These are phyloP conservation scores for Aspergillus nomiae DNA, from an alignment of 2,329 filamentous ascomycete genomes.

Conservation along the genomic window DNA sequence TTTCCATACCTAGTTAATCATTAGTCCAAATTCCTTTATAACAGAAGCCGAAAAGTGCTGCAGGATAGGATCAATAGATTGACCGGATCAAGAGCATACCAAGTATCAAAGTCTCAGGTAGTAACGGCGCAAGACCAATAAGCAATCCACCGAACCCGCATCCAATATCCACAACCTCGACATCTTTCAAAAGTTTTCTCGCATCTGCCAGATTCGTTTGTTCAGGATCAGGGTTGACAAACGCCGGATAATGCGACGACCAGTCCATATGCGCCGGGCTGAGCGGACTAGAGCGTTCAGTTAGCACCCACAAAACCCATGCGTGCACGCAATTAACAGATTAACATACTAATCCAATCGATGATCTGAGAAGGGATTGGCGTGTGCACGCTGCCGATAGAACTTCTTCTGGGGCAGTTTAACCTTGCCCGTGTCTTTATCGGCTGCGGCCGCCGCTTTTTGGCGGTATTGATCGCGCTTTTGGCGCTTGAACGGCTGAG, in stretches of 20 bases:
- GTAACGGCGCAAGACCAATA: conserved; percentile 76
- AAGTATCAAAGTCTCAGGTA: conserved; percentile 81
- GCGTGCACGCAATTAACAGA: neutral
- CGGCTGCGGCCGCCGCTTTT: conserved; percentile 40
- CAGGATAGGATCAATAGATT: neutral
- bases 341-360: conserved; percentile 75
- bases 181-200: conserved; percentile 62
- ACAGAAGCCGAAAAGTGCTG: neutral
- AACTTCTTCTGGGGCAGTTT: conserved; percentile 90
- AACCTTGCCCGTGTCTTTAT: conserved; percentile 39
- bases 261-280: conserved; percentile 88
- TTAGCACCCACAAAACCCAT: neutral
- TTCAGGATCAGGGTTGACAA: conserved; percentile 49
- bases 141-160: conserved; percentile 93
- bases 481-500: conserved; percentile 34
- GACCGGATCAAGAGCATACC: conserved; percentile 55
- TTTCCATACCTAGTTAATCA: conserved; percentile 77
- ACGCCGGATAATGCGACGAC: conserved; percentile 79
- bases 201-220: conserved; percentile 35
- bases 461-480: conserved; percentile 69
- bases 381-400: conserved; percentile 93
- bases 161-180: conserved; percentile 94
- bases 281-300: conserved; percentile 61
- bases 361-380: conserved; percentile 98
- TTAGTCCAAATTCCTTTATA: neutral